Evolutionary conservation across 164 flowering plant species (phyloP).

Genomic region (Stephania cephalantha): DNA sequence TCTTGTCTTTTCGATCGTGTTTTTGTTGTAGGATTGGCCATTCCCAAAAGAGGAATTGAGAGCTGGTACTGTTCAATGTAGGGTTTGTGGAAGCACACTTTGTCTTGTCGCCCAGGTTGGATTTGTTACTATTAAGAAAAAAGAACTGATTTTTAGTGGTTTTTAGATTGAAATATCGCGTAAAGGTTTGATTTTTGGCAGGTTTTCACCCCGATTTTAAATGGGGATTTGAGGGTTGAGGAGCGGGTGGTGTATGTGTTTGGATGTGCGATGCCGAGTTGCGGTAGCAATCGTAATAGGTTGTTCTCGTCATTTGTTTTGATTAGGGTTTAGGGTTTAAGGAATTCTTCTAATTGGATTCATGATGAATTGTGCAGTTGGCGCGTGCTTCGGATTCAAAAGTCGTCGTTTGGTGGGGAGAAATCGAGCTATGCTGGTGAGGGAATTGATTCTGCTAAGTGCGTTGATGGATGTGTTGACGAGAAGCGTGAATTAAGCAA

Average conservation of each 20-base stretch:
- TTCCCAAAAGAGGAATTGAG: slow-evolving; percentile 19
- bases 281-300: slow-evolving; percentile 55
- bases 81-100: slow-evolving; percentile 43
- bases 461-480: slow-evolving; percentile 19
- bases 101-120: slow-evolving; percentile 76
- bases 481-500: slow-evolving; percentile 28
- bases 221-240: slow-evolving; percentile 31
- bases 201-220: slow-evolving; percentile 77
- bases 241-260: slow-evolving; percentile 71
- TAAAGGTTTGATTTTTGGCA: slow-evolving; percentile 12
- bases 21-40: slow-evolving; percentile 68
- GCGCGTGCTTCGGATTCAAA: slow-evolving; percentile 77
- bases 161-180: slow-evolving; percentile 1
- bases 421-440: slow-evolving; percentile 13
- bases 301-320: slow-evolving; percentile 7
- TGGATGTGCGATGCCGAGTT: slow-evolving; percentile 51
- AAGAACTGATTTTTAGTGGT: neutral
- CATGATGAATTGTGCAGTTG: slow-evolving; percentile 46
- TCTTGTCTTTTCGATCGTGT: neutral
- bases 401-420: slow-evolving; percentile 16
- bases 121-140: neutral
- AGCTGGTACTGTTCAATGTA: slow-evolving; percentile 43
- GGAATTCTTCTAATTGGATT: neutral
- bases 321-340: neutral
- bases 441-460: slow-evolving; percentile 12